Conservation (phyloP, 2,329 filamentous ascomycete genomes). For the Tetracladium maxilliforme region DNA sequence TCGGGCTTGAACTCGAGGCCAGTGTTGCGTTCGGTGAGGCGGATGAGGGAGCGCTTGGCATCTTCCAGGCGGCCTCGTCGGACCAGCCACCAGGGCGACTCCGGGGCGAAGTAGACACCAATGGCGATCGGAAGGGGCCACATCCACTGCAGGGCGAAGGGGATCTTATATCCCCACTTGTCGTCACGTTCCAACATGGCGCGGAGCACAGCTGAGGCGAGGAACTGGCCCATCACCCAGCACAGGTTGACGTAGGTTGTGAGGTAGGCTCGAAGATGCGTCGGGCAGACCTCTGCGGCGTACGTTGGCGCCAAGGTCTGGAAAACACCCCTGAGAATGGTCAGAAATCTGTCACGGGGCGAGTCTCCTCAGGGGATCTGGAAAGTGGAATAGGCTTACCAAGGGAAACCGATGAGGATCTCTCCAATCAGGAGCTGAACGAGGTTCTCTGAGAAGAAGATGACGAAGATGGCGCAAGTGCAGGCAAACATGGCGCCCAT, state of each 20-base stretch:
- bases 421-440: conserved; percentile 27
- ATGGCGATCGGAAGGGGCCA: conserved; percentile 29
- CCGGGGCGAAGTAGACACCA: conserved; percentile 27
- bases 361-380: conserved; percentile 6
- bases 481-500: conserved; percentile 22
- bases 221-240: conserved; percentile 63
- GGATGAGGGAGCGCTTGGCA: conserved; percentile 25
- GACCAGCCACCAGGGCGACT: conserved; percentile 34
- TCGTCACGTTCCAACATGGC: conserved; percentile 5
- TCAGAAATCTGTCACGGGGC: too few relatives aligned
- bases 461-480: conserved; percentile 28
- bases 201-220: conserved; percentile 60
- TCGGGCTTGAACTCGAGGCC: conserved; percentile 9
- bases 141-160: conserved; percentile 21
- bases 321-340: conserved; percentile 8
- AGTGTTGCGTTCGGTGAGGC: conserved; percentile 17
- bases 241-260: conserved; percentile 68
- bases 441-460: conserved; percentile 30
- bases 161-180: conserved; percentile 11
- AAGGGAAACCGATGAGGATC: conserved; percentile 28
- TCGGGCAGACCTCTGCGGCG: conserved; percentile 44
- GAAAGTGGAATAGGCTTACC: conserved; percentile 29
- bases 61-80: conserved; percentile 24
- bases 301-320: conserved; percentile 17
- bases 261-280: conserved; percentile 54